Conservation (phyloP, 139 green algal species). For the Coelastrella sp. region DNA sequence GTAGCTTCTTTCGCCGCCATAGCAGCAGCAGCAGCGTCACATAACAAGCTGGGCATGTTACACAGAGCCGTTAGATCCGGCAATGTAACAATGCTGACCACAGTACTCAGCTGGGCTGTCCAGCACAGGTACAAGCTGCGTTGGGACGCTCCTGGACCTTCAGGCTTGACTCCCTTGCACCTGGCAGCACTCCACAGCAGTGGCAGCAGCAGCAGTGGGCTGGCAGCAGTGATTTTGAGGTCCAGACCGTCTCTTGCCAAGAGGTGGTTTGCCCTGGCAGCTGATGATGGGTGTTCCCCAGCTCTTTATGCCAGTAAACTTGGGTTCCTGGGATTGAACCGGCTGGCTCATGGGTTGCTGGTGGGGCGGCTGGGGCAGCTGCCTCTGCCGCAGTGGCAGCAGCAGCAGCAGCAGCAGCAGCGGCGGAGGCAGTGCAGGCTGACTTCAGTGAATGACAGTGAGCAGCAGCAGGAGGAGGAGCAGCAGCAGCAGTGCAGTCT, state of each 20-base stretch:
- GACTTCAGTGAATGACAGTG: too few species aligned
- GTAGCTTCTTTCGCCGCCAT: background rate
- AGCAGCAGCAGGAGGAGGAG: too few species aligned
- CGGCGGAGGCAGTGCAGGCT: too few species aligned
- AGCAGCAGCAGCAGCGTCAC: background rate
- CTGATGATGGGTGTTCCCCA: background rate
- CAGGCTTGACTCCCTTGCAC: conserved; percentile 68
- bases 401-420: background rate
- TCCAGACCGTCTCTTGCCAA: background rate
- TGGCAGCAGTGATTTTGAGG: background rate
- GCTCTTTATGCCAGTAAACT: background rate
- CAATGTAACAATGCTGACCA: conserved; percentile 45
- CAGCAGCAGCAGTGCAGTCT: too few species aligned
- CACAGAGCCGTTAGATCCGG: conserved; percentile 30
- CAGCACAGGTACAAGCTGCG: conserved; percentile 44
- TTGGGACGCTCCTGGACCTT: conserved; percentile 48
- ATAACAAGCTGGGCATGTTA: conserved; percentile 16
- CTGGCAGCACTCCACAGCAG: conserved; percentile 48
- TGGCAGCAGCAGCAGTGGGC: background rate
- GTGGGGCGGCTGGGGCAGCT: background rate
- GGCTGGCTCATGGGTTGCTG: background rate
- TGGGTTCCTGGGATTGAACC: background rate
- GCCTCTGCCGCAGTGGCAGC: too few species aligned
- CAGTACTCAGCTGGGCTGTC: conserved; percentile 54
- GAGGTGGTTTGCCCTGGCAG: background rate